Evolutionary conservation across 257 asterid species (phyloP).

Genomic region (Solanum tacnaense): DNA sequence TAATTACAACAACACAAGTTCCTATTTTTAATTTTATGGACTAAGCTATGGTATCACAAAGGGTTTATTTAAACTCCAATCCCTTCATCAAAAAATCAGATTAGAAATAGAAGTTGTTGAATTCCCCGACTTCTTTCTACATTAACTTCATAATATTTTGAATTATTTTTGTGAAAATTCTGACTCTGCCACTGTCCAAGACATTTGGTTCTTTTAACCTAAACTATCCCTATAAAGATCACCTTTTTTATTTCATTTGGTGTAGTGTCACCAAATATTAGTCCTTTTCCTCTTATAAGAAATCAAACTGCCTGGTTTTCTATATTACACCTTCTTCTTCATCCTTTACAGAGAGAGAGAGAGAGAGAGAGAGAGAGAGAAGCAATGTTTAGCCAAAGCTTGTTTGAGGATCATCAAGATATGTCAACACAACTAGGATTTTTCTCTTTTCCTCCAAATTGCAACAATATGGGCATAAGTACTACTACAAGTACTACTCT

Average conservation of each 20-base stretch:
- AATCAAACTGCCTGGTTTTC: neutral
- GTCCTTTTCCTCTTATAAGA: neutral
- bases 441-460: conserved; percentile 34
- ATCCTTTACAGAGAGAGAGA: neutral
- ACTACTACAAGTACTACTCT: neutral
- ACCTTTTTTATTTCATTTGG: neutral
- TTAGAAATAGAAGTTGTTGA: neutral
- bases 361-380: neutral
- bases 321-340: neutral
- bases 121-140: neutral
- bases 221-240: neutral
- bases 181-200: fast-evolving
- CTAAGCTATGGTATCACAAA: neutral
- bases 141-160: neutral
- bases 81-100: neutral
- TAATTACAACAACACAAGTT: too few relatives aligned
- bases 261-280: neutral
- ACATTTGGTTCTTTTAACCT: neutral
- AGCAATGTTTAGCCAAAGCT: conserved; percentile 41
- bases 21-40: too few relatives aligned
- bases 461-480: neutral
- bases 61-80: neutral
- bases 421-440: conserved; percentile 51
- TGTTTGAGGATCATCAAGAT: conserved; percentile 72
- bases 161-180: fast-evolving